These are phyloP conservation scores for Claviceps purpurea DNA, from an alignment of 2,329 filamentous ascomycete species.

Conservation along the genomic window DNA sequence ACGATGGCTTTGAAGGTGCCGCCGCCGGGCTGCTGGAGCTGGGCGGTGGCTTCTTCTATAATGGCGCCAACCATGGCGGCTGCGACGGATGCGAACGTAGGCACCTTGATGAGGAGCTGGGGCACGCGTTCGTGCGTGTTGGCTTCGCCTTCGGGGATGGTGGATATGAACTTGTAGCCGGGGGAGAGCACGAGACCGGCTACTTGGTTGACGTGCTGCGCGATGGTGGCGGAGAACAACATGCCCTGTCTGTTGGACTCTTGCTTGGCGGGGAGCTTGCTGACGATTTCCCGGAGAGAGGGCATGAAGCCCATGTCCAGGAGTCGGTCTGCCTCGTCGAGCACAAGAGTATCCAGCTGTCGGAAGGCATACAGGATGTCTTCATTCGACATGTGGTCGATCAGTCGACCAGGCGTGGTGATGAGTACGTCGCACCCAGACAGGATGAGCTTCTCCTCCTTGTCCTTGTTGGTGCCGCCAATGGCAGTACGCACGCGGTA, in stretches of 20 bases:
- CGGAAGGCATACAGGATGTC: constrained; percentile 54
- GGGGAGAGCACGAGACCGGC: constrained; percentile 54
- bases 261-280: constrained; percentile 50
- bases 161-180: constrained; percentile 70
- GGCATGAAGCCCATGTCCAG: constrained; percentile 79
- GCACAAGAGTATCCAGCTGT: constrained; percentile 61
- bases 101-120: constrained; percentile 54
- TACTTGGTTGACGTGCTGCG: constrained; percentile 63
- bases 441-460: constrained; percentile 57
- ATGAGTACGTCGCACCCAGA: constrained; percentile 67
- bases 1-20: constrained; percentile 68
- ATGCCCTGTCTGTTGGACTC: constrained; percentile 54
- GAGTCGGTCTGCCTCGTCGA: constrained; percentile 72
- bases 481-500: constrained; percentile 70
- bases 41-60: constrained; percentile 27
- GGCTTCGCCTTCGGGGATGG: constrained; percentile 59
- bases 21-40: constrained; percentile 12
- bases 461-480: constrained; percentile 62
- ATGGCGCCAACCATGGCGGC: constrained; percentile 45
- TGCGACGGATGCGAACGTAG: constrained; percentile 57
- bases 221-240: constrained; percentile 78
- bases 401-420: constrained; percentile 64
- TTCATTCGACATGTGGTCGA: constrained; percentile 66
- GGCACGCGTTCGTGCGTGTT: constrained; percentile 66
- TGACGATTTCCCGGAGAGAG: constrained; percentile 63